Evolutionary conservation across 805 yeast genomes (phyloP), one percentile per base, ranked within the genome.

Genomic region (Saturnispora halmiae): DNA sequence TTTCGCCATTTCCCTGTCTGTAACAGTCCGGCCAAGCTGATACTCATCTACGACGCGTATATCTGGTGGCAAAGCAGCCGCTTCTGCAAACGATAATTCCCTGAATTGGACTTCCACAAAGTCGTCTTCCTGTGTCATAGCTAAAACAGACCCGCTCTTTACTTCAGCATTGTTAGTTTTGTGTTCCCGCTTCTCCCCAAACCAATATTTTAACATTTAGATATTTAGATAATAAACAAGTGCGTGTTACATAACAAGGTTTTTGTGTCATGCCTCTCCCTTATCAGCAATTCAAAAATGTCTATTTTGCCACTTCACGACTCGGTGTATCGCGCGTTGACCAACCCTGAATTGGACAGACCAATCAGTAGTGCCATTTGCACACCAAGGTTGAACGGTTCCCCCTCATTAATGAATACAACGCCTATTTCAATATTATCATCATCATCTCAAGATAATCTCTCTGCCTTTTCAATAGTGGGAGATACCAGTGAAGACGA

Each of bases 81-180:
- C 75, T 56, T 73, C 79, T 10, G 76, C 76, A 51, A 73, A 73
- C 7, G 77, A 69, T 50, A 72, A 54, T 41, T 66, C 63, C 40
- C 75, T 66, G 31, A 70, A 53, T 36, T 65, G 64, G 40, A 73
- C 66, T 39, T 63, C 66, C 19, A 73, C 63, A 48, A 68, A 72
- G 38, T 66, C 75, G 13, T 56, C 61, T 38, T 60, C 67, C 9
- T 55, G 61, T 13, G 36, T 49, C 33, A 38, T 38, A 11, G 42
- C 48, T 24, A 41, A 21, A 27, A 36, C 42, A 21, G 38, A 16
- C 7, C 25, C 33, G n/a, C 14, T 25, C 4, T 18, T 13, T 10
- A 11, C 32, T 6, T 16, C 13, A 14, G 22, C 10, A 21, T 3
- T 11, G 8, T 22, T 40, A 15, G 15, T 16, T n/a, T 24, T 13